phyloP scores from a whole-genome alignment of 208 protist genomes.

The Trypanosoma platydactyli region DNA sequence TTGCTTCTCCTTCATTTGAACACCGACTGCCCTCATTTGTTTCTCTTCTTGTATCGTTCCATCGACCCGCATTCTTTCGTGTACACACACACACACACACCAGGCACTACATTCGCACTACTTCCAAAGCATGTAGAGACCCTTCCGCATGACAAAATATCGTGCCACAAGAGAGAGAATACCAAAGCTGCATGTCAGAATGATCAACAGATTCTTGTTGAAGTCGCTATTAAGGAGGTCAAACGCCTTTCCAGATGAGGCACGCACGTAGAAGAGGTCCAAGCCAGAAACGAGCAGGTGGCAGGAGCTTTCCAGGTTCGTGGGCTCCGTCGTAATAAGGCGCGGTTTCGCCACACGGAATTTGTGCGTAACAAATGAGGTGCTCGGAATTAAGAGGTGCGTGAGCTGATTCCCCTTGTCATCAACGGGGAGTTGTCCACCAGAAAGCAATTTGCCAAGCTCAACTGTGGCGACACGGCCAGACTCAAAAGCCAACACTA shows the following conservation, averaged over 20 bases:
- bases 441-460: constrained; percentile 57
- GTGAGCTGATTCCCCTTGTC: constrained; percentile 47
- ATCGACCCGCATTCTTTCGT: neutral
- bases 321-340: constrained; percentile 66
- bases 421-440: constrained; percentile 60
- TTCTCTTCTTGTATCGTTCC: constrained; percentile 1
- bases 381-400: constrained; percentile 70
- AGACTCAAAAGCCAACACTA: constrained; percentile 78
- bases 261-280: constrained; percentile 90
- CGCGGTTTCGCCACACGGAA: constrained; percentile 59
- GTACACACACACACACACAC: neutral
- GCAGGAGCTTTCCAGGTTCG: constrained; percentile 83
- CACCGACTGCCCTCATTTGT: too few species aligned
- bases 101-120: constrained; percentile 27
- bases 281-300: constrained; percentile 82
- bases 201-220: constrained; percentile 83
- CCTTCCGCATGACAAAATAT: constrained; percentile 76
- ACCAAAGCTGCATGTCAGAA: constrained; percentile 59
- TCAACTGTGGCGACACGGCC: constrained; percentile 78
- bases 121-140: constrained; percentile 63
- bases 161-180: constrained; percentile 58
- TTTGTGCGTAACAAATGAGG: constrained; percentile 62
- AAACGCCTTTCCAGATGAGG: constrained; percentile 86
- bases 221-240: constrained; percentile 92
- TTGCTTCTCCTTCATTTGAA: neutral